Base-by-base conservation (phyloP, 164 flowering plant genomes). In the Buxus sempervirens region DNA sequence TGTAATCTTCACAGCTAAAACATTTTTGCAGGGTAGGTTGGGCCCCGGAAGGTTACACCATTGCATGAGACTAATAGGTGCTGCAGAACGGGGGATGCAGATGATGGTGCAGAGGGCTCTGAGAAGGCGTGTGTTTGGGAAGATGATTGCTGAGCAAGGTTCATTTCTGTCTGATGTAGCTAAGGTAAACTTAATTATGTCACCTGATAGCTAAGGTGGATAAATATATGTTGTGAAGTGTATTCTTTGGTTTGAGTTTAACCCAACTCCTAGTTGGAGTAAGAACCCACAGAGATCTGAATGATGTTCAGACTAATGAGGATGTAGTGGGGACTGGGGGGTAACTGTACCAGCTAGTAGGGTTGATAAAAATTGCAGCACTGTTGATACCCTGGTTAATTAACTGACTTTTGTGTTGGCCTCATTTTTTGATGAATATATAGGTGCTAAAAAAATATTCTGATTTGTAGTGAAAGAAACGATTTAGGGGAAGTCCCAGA, bases 41-140 rank as follows among this genome's bases (percentile, higher is more conserved):
- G 98, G 99, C 14, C 99, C 97, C 0, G 99, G 99, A 74, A 86
- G 99, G 76, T 67, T 95, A 81, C 99, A 95, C 82, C 99, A 92
- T 69, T 95, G 99, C 87, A 92, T 95, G 97, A 86, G 96, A 73
- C 67, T 91, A 76, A 76, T 89, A 38, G 97, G 97, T 55, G 93
- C 96, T 10, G 96, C 97, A 38, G 97, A 91, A 78, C 90, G 97
- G 61, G 97, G 91, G 63, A 91, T 91, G 93, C 82, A 83, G 77
- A 45, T 89, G 71, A 87, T 88, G 90, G 91, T 78, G 69, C 81
- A 85, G 75, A 86, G 99, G 78, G 97, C 98, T 67, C 82, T 89
- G 64, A 74, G 74, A 54, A 84, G 99, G 79, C 86, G 71, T 78
- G 86, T 85, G 4, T 96, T 96, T 80, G 98, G 94, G 57, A 95